phyloP scores from a whole-genome alignment of 148 eudicot genomes.

The Heliosperma pusillum region DNA sequence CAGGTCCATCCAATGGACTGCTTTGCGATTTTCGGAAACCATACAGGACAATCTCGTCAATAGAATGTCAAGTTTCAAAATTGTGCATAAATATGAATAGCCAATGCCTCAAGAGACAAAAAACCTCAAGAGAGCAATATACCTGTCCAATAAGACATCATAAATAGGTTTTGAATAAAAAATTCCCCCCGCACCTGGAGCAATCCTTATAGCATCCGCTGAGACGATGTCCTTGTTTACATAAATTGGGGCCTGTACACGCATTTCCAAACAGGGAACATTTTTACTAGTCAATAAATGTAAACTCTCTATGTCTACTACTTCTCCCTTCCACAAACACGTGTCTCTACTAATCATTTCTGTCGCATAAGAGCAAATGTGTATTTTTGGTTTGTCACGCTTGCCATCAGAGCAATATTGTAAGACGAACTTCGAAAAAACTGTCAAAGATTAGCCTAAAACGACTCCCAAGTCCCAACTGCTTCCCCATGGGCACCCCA shows the following conservation, averaged over 20 bases:
- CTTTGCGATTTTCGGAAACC: slow-evolving; percentile 6
- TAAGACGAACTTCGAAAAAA: background rate
- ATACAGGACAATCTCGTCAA: background rate
- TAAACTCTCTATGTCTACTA: background rate
- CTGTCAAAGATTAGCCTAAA: background rate
- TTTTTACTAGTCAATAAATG: background rate
- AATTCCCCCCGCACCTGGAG: slow-evolving; percentile 41
- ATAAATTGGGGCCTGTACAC: slow-evolving; percentile 59
- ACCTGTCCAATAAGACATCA: slow-evolving; percentile 77
- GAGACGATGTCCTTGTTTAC: slow-evolving; percentile 63
- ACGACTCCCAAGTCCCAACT: background rate
- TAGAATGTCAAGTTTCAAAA: background rate
- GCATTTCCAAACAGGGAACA: background rate
- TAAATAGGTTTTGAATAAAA: slow-evolving; percentile 43
- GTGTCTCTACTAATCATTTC: background rate
- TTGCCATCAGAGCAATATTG: background rate
- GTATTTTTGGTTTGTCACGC: background rate
- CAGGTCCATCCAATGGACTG: slow-evolving; percentile 76
- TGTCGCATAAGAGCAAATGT: background rate
- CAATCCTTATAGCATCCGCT: slow-evolving; percentile 59
- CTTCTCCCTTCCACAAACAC: background rate
- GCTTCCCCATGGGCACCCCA: background rate
- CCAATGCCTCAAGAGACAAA: background rate
- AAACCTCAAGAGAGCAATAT: background rate
- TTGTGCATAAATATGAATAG: background rate